These are phyloP conservation scores for Enterospora canceri DNA, from an alignment of 371 early-diverging fungal species.

Conservation along the genomic window DNA sequence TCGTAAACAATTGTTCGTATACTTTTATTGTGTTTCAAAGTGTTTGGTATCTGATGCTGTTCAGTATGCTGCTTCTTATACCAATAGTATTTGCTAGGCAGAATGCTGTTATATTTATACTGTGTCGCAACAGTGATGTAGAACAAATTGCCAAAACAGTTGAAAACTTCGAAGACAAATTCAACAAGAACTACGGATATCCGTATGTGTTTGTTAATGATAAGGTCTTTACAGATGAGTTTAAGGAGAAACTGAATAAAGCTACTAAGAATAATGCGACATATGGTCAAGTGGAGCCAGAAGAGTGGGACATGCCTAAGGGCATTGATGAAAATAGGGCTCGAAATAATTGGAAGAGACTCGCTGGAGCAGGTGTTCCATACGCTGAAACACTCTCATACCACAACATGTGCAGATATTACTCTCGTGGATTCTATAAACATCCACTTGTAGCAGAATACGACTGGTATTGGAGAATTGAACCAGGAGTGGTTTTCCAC, in stretches of 20 bases:
- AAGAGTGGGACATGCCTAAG: conserved; percentile 67
- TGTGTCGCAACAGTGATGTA: conserved; percentile 64
- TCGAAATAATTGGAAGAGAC: conserved; percentile 57
- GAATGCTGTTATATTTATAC: conserved; percentile 55
- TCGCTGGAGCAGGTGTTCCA: conserved; percentile 62
- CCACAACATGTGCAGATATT: conserved; percentile 78
- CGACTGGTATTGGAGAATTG: conserved; percentile 88
- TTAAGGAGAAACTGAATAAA: conserved; percentile 59
- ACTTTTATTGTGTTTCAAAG: too few relatives aligned
- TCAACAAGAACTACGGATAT: conserved; percentile 67
- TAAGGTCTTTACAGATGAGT: conserved; percentile 64
- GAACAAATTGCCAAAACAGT: conserved; percentile 61
- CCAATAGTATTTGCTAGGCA: conserved; percentile 23
- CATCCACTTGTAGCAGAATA: conserved; percentile 66
- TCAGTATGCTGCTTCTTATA: background rate
- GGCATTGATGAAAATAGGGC: conserved; percentile 66
- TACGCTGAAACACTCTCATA: conserved; percentile 73
- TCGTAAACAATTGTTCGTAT: background rate
- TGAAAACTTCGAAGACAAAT: conserved; percentile 64
- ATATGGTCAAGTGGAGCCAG: conserved; percentile 64
- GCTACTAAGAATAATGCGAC: conserved; percentile 40
- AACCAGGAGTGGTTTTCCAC: conserved; percentile 68
- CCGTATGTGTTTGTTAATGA: conserved; percentile 67
- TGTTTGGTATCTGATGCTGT: too few relatives aligned
- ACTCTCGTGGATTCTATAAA: conserved; percentile 72